Evolutionary conservation across 257 asterid genomes (phyloP), one percentile per base, ranked within the genome.

Genomic region (Plantago ovata): DNA sequence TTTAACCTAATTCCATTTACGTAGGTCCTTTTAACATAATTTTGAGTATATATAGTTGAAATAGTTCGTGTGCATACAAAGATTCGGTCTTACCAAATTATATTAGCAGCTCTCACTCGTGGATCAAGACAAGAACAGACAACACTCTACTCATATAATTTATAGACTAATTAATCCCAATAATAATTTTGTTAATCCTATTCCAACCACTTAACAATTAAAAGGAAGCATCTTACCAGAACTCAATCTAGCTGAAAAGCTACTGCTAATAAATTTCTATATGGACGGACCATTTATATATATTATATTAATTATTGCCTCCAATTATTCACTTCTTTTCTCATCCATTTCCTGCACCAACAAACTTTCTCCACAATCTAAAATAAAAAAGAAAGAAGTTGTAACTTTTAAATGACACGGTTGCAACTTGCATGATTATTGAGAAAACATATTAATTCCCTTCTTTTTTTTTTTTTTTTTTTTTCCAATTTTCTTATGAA

Each of bases 201-300:
- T 13, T 42, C 78, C 72, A 67, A 67, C 78, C 71, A 72, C 78
- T 63, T 38, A 38, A 45, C 56, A 54, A 51, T 43, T 66, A 7
- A 47, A n/a, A 56, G 33, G 48, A 60, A 66, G 62, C 69, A 62
- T 66, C 64, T 45, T 62, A 72, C 62, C 73, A 18, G 32, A 67
- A 13, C 62, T 49, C 49, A 53, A 36, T 60, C 46, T 42, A 10
- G n/a, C n/a, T n/a, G 3, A 42, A 15, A 45, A 38, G n/a, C 16
- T 20, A n/a, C n/a, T n/a, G n/a, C n/a, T n/a, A n/a, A n/a, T n/a
- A n/a, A n/a, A 40, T 40, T 15, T 47, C 24, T 6, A 51, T 8
- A 28, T 28, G 9, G 7, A 7, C n/a, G n/a, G n/a, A n/a, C n/a
- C n/a, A n/a, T n/a, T n/a, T n/a, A n/a, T n/a, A n/a, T n/a, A n/a